Evolutionary conservation across 1,284 basidiomycete species (phyloP), one percentile per base, ranked within the genome.

Genomic region (Fomitopsis schrenkii): DNA sequence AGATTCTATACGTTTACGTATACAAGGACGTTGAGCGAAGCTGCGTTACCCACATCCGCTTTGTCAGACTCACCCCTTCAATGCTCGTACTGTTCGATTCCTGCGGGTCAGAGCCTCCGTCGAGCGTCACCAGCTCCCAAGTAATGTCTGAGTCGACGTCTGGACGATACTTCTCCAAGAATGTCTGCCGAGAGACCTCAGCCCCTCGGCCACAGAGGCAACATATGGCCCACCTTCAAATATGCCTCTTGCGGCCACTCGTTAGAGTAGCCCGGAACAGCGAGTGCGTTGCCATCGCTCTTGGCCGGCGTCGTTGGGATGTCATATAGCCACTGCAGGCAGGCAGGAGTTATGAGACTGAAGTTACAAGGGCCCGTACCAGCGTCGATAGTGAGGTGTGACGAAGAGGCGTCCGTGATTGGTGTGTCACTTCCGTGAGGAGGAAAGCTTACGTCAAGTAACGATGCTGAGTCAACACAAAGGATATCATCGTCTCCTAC

Each of bases 181-280:
- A 89, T 4, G 76, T 78, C 81, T 84, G 50, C 1, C 35, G 14
- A 15, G n/a, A 19, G 17, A 26, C 26, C 46, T 33, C 14, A 38
- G 35, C 7, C 3, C 26, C 17, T n/a, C 9, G 26, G n/a, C 19
- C n/a, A 2, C 19, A 7, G 40, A 10, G 40, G 8, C 14, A 17
- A 7, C 45, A n/a, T 15, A 22, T 40, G 55, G 22, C 35, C 8
- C 22, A 59, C 60, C 50, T 46, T 22, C 1, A 59, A 35, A 30
- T 62, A 50, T n/a, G 57, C 57, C 14, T 28, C 35, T 12, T 62
- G 45, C 17, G 59, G 52, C 44, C 46, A 87, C 64, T 84, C 75
- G 4, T 79, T 69, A 17, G 85, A 77, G 66, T 84, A 86, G 10
- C 86, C 86, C 28, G 80, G 79, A 58, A 87, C 78, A 59, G 82